Percentiles rank a stretch among this genome's conserved stretches.
These are phyloP conservation scores for Fomitopsis betulina DNA, from an alignment of 1,284 basidiomycete genomes.

Conservation along the genomic window DNA sequence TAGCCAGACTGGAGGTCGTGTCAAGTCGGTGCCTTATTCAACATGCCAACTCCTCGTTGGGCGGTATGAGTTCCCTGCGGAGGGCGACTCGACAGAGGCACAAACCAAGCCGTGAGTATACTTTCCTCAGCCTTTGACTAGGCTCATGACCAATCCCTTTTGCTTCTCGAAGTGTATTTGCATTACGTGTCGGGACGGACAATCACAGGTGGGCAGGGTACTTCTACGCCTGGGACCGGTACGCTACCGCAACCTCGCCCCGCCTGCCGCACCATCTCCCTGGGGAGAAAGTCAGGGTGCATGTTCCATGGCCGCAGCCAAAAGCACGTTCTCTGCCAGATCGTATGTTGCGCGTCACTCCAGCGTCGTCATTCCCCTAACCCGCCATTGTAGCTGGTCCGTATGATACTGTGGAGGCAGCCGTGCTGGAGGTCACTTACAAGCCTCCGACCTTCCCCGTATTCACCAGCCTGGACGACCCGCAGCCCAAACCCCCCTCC, in stretches of 20 bases:
- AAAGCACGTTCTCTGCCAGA: conserved; percentile 37
- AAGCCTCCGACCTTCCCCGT: conserved; percentile 48
- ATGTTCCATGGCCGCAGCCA: conserved; percentile 66
- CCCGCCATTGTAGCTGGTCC: conserved; percentile 34
- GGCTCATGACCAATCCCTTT: not conserved
- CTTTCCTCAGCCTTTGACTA: not conserved
- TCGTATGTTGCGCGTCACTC: conserved; percentile 35
- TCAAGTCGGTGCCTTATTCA: conserved; percentile 67
- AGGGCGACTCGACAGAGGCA: conserved; percentile 37
- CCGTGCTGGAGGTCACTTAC: conserved; percentile 64
- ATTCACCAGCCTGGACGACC: conserved; percentile 24
- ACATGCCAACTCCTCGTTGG: conserved; percentile 73
- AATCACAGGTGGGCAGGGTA: conserved; percentile 52
- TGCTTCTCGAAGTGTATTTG: conserved; percentile 57
- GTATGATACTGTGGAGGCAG: conserved; percentile 56
- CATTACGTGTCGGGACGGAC: conserved; percentile 59
- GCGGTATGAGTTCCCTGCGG: conserved; percentile 51
- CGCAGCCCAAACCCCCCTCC: conserved; percentile 38
- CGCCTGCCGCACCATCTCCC: conserved; percentile 41
- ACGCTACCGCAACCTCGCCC: conserved; percentile 60
- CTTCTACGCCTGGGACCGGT: conserved; percentile 62
- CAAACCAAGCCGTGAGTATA: conserved; percentile 40
- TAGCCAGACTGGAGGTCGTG: not conserved
- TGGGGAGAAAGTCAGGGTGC: conserved; percentile 32
- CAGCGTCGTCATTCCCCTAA: conserved; percentile 5